Evolutionary conservation across 1,284 basidiomycete species (phyloP), one percentile per base, ranked within the genome.

Genomic region (Takashimella koratensis): DNA sequence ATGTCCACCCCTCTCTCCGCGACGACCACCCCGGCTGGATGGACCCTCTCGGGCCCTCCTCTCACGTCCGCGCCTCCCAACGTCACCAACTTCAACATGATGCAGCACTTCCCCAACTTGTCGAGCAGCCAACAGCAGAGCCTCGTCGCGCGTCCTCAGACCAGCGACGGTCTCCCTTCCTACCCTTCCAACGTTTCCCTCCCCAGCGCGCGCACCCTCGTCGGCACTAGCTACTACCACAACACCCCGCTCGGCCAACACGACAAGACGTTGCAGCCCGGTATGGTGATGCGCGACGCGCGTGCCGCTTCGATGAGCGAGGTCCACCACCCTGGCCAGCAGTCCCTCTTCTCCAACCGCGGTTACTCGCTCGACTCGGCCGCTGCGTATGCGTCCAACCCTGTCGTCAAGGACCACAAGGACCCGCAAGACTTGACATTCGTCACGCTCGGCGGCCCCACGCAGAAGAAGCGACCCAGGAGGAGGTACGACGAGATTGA

Each of bases 401-500:
- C 25, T 10, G 42, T 22, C n/a, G 46, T 45, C 19, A 44, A 49
- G 30, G 55, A 19, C 16, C 47, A 51, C 27, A 53, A 40, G 49
- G 45, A 53, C 45, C 49, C 54, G 43, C 54, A 54, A n/a, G n/a
- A n/a, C n/a, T n/a, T n/a, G n/a, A n/a, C n/a, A 40, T 61, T 59
- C 39, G 59, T 58, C 8, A 42, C 65, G 3, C 62, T 68, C 12
- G 65, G 62, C 21, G 71, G 68, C 4, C 66, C 66, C 1, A 58
- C 59, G 8, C 68, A 60, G 19, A 75, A 70, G 64, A 76, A 76
- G 59, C 58, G 75, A 47, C 71, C 74, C 3, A 65, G 79, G 46
- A 59, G 79, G 53, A 63, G 78, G 42, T 79, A 73, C 60, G 79
- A 80, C 55, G 79, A 80, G 73, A 81, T 82, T 51, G 80, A 82